These are phyloP conservation scores for Selenicereus undatus DNA, from an alignment of 148 eudicot genomes.

Conservation along the genomic window DNA sequence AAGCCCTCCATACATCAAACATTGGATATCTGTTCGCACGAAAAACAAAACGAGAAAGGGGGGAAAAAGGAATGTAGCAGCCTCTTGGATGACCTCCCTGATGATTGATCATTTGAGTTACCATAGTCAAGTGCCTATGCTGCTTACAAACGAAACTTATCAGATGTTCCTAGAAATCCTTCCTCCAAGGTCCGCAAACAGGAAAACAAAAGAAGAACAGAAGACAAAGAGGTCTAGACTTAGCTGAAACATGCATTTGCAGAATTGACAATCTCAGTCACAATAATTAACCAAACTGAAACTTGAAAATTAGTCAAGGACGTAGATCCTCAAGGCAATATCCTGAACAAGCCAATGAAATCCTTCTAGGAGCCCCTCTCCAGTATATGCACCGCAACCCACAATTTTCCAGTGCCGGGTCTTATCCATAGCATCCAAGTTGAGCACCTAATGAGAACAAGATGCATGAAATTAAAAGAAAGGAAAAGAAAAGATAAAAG, in stretches of 20 bases:
- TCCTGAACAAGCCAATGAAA: slow-evolving; percentile 98
- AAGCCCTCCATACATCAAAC: too few species aligned
- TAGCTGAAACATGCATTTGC: not conserved
- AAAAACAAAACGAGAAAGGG: too few species aligned
- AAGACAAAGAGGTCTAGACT: not conserved
- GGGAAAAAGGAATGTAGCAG: too few species aligned
- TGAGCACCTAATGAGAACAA: slow-evolving; percentile 55
- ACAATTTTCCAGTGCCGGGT: slow-evolving; percentile 89
- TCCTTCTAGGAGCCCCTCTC: slow-evolving; percentile 85
- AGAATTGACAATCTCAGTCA: not conserved
- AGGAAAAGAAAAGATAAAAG: not conserved
- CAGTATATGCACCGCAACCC: slow-evolving; percentile 96
- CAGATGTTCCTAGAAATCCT: too few species aligned
- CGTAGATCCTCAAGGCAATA: slow-evolving; percentile 85
- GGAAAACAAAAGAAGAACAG: not conserved
- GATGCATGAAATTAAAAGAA: not conserved
- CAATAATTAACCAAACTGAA: not conserved
- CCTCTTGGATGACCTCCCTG: too few species aligned
- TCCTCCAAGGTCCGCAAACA: too few species aligned
- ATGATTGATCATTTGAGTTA: too few species aligned
- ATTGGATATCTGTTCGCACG: too few species aligned
- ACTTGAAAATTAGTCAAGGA: slow-evolving; percentile 56
- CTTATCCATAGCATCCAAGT: slow-evolving; percentile 86
- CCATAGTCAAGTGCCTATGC: too few species aligned
- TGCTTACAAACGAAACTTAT: too few species aligned